Base-by-base conservation (phyloP, 2,329 filamentous ascomycete species). In the Pezicula radicicola region DNA sequence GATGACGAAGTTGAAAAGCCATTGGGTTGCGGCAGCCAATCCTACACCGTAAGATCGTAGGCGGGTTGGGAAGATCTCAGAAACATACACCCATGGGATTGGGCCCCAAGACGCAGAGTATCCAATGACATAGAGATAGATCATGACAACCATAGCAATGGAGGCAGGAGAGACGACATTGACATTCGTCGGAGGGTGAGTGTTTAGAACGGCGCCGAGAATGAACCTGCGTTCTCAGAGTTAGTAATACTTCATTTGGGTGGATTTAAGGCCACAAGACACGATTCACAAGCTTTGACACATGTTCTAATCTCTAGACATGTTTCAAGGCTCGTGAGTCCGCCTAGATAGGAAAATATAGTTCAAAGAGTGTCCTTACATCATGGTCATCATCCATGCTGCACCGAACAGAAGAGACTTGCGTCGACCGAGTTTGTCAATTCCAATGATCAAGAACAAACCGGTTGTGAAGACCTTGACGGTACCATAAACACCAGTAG, bases 1-100 rank as follows among this genome's bases (percentile, higher is more conserved):
- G 49, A 87, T 79, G 15, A 84, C 77, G 55, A 88, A 86, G 64
- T 89, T 89, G 69, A 89, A 88, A 2, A 89, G 70, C 85, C 85
- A 88, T 63, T 89, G 84, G 0, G 82, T 87, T 2, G 81, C 83
- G 1, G 85, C 84, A 1, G 77, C 84, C 43, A 88, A 74, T 4
- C 83, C 77, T 27, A 89, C 84, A 60, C 56, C 86, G 73, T 33
- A 88, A 72, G 46, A 71, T 67, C 62, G 60, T 2, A 65, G 57
- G 70, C 77, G 67, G 0, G 71, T 74, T 0, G 78, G 76, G 63
- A 81, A 81, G 53, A 81, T 78, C 54, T 76, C 72, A 1, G 71
- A 70, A 54, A 74, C 70, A 59, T 79, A 80, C 1, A 78, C 68
- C 76, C 77, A 81, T 15, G 75, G 72, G 3, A 80, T 68, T 1